Percentiles rank a stretch among this genome's conserved stretches.
phyloP scores from a whole-genome alignment of 2,329 filamentous ascomycete species.

The Verticillium tricorpus region DNA sequence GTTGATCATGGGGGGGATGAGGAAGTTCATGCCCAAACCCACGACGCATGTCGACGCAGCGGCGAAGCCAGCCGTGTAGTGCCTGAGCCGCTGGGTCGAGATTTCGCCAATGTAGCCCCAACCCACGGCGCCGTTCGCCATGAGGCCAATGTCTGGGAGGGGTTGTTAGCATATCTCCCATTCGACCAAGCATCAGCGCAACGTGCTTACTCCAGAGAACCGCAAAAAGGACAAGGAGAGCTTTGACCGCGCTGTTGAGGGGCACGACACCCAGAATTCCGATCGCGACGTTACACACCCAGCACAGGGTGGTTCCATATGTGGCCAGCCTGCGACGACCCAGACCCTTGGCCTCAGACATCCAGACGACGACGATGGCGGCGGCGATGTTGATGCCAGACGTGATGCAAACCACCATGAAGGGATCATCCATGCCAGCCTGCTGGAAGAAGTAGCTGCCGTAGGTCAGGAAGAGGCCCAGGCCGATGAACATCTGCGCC shows the following conservation, averaged over 20 bases:
- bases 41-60: constrained; percentile 12
- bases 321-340: constrained; percentile 14
- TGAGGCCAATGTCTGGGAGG: no score
- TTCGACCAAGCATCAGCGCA: constrained; percentile 16
- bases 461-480: background rate
- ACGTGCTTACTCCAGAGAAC: constrained; percentile 19
- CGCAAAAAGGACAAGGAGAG: constrained; percentile 15
- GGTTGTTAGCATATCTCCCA: no score
- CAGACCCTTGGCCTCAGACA: constrained; percentile 9
- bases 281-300: constrained; percentile 11
- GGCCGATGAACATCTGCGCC: constrained; percentile 6
- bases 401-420: constrained; percentile 13
- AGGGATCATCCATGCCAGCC: constrained; percentile 19
- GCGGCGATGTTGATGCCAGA: constrained; percentile 15
- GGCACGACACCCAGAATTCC: constrained; percentile 15
- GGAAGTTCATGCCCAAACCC: constrained; percentile 12
- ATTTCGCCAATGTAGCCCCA: constrained; percentile 28
- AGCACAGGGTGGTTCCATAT: constrained; percentile 10
- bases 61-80: constrained; percentile 24
- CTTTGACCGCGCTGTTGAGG: constrained; percentile 4
- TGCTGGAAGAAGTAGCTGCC: constrained; percentile 27
- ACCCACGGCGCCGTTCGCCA: constrained; percentile 14
- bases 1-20: constrained; percentile 27
- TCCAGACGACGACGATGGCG: background rate
- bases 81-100: constrained; percentile 26